Evolutionary conservation across 2,329 filamentous ascomycete genomes (phyloP), one percentile per base, ranked within the genome.

Genomic region (Pyrenophora tritici-repentis): DNA sequence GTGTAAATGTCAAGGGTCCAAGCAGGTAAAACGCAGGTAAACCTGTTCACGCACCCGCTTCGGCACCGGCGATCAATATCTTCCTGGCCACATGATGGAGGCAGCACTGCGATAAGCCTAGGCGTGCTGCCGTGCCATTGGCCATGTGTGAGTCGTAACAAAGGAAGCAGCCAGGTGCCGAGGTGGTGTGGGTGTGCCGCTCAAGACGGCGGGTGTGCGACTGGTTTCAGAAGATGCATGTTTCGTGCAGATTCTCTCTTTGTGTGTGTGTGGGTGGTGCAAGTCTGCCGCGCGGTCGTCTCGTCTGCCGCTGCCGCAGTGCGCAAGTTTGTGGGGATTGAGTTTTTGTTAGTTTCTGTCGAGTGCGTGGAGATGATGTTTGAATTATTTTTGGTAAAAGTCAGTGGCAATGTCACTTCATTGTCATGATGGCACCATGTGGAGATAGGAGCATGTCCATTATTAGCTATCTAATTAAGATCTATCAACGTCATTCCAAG

Each of bases 81-180:
- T 47, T 44, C 55, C 54, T 53, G 59, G 50, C 52, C 53, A 61
- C 56, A 55, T 59, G 58, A 61, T 51, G 45, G 24, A 13, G 36
- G 36, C 49, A 39, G 39, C 38, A 38, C 39, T 17, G 47, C 47
- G 38, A 54, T 46, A 46, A 41, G 51, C 42, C 39, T 24, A 49
- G 40, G 41, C 41, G 39, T 47, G 33, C 17, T 33, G 29, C n/a
- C 13, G 22, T 36, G 16, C 34, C 29, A 50, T 50, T 54, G 42
- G 51, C 18, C 42, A 46, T 48, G 42, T 46, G 38, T 58, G 33
- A 40, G 50, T 47, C 51, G 37, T 24, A 53, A 50, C 48, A 51
- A 47, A 51, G 37, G 39, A 6, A 18, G 41, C 37, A 29, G 48
- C 47, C 48, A 49, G 45, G 47, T 42, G 32, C 50, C 42, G 29